These are phyloP conservation scores for Oryza punctata DNA, from an alignment of 176 grass and related monocot species.

Conservation along the genomic window DNA sequence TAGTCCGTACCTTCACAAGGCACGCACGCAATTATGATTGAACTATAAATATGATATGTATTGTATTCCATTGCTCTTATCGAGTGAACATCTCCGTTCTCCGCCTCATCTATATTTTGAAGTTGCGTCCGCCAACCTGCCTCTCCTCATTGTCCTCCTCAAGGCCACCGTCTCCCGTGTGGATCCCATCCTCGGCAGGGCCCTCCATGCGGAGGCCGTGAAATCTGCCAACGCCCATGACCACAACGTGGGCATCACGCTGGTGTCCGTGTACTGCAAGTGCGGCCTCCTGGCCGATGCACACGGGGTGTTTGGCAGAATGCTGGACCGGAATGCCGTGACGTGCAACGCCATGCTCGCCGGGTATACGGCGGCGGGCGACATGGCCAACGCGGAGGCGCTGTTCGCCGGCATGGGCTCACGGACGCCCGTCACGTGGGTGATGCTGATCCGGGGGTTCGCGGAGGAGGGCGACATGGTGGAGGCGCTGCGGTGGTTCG, in stretches of 20 bases:
- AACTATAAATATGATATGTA: no score
- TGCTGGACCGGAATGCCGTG: constrained; percentile 48
- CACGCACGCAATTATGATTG: no score
- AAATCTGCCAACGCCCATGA: constrained; percentile 39
- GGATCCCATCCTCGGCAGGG: constrained; percentile 25
- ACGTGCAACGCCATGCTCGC: constrained; percentile 49
- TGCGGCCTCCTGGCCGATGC: constrained; percentile 32
- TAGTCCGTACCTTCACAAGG: no score
- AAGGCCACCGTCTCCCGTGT: constrained; percentile 39
- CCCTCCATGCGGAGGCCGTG: constrained; percentile 48
- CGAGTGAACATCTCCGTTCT: no score
- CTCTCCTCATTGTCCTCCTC: constrained; percentile 60
- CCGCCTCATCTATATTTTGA: no score
- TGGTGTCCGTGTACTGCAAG: constrained; percentile 65
- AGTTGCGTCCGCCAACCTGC: no score
- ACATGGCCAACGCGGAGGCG: constrained; percentile 41
- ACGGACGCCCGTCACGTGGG: constrained; percentile 47
- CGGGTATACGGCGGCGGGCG: constrained; percentile 42
- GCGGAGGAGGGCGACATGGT: constrained; percentile 46
- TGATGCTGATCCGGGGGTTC: constrained; percentile 47
- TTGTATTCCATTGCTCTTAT: no score
- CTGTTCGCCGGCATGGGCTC: constrained; percentile 28
- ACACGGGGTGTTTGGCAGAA: constrained; percentile 48
- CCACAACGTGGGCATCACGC: constrained; percentile 48
- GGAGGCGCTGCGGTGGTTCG: constrained; percentile 43